Evolutionary conservation across 768 basidiomycete genomes (phyloP), one percentile per base, ranked within the genome.

Genomic region (Auriculariales sp.): DNA sequence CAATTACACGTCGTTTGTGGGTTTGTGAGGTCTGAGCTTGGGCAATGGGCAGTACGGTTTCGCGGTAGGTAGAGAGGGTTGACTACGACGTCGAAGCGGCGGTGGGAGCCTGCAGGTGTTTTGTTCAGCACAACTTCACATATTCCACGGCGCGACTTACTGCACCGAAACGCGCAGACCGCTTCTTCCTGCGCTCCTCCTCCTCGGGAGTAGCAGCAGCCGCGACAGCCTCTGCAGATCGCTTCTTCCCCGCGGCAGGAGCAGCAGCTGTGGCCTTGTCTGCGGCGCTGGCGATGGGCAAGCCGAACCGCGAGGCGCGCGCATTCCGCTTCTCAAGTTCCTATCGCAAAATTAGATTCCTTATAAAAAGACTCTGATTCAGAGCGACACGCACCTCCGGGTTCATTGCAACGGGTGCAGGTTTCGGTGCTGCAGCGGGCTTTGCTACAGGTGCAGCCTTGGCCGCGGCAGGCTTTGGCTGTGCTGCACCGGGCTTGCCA

Each of bases 81-180:
- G n/a, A n/a, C n/a, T n/a, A n/a, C n/a, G n/a, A n/a, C n/a, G n/a
- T n/a, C n/a, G n/a, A n/a, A n/a, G n/a, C n/a, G n/a, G n/a, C n/a
- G n/a, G n/a, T n/a, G n/a, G n/a, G n/a, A n/a, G n/a, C n/a, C n/a
- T n/a, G n/a, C n/a, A n/a, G n/a, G n/a, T n/a, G n/a, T n/a, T n/a
- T n/a, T n/a, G n/a, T n/a, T n/a, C n/a, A n/a, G n/a, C n/a, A n/a
- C n/a, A n/a, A n/a, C n/a, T n/a, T n/a, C n/a, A n/a, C n/a, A n/a
- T n/a, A n/a, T n/a, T n/a, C n/a, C n/a, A n/a, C n/a, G n/a, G n/a
- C n/a, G n/a, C n/a, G n/a, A n/a, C n/a, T n/a, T n/a, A n/a, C n/a
- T n/a, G n/a, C n/a, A n/a, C 74, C 77, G 62, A 83, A 83, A 19
- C 81, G 71, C 57, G 79, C 79, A 31, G 78, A 78, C n/a, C 81